Evolutionary conservation across 768 basidiomycete species (phyloP), one percentile per base, ranked within the genome.

Genomic region (Termitomyces eurrhizus): DNA sequence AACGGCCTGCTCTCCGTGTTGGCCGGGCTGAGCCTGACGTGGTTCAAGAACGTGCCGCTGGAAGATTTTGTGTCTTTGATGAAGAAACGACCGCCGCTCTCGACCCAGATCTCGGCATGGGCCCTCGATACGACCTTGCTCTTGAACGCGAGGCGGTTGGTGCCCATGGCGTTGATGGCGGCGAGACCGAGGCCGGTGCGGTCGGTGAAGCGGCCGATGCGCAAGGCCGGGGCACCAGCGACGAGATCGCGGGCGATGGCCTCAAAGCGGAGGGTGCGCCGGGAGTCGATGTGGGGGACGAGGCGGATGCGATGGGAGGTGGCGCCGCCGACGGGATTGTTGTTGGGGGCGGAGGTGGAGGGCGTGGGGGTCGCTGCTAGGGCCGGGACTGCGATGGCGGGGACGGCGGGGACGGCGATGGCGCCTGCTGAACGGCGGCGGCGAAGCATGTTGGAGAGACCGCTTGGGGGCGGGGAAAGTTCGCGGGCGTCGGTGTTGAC

Each of bases 181-280:
- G 84, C 80, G 57, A 87, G 74, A 24, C 84, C 87, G 9, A 86
- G 72, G 16, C 87, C 89, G 7, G 87, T 85, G 57, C 88, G 83
- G 70, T 98, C 96, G 1, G 94, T 98, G 82, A 96, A 98, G 45
- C 96, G 85, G 3, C 96, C 96, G 63, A 98, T 93, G 62, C 93
- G 89, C 7, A 98, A 78, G 0, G 88, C 78, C 0, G 83, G 72
- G 64, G 90, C 87, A 61, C 83, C 83, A 58, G 88, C 82, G 51
- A 77, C 78, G 68, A 97, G 82, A 73, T 97, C 94, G 33, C 95
- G 87, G 46, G 84, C 79, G 79, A 98, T 93, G 64, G 95, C 88
- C 56, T 98, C 95, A 76, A 98, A 98, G 63, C 88, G 86, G 24
- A 98, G 86, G 1, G 92, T 90, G 56, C 93, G 87, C 16, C 90